Conservation (phyloP, 805 yeast genomes). For the Teunomyces stri region DNA sequence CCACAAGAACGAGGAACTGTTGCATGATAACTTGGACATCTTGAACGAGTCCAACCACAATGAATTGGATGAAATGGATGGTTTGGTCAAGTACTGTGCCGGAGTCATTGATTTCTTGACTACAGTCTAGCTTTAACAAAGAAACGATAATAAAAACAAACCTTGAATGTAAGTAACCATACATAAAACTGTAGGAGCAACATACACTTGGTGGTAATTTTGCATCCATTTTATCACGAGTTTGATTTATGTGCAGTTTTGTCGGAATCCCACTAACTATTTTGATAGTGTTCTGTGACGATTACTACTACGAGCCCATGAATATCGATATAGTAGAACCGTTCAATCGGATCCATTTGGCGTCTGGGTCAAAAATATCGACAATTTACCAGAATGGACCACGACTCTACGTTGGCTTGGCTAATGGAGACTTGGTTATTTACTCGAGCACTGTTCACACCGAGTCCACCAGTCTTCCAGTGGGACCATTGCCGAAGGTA, state of each 20-base stretch:
- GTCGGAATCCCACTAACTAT: neutral
- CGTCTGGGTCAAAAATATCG: slow-evolving; percentile 19
- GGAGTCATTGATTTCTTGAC: slow-evolving; percentile 68
- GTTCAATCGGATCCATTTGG: slow-evolving; percentile 30
- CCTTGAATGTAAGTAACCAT: neutral
- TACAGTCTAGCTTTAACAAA: slow-evolving; percentile 29
- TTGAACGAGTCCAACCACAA: slow-evolving; percentile 47
- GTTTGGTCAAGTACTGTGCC: slow-evolving; percentile 71
- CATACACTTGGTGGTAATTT: too few relatives aligned
- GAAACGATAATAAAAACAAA: neutral
- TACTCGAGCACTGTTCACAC: neutral
- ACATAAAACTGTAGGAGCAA: too few relatives aligned
- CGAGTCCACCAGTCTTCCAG: neutral
- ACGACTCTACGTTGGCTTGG: slow-evolving; percentile 29
- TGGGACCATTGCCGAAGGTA: neutral
- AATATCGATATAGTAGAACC: slow-evolving; percentile 41
- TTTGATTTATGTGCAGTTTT: neutral
- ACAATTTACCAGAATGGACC: slow-evolving; percentile 19
- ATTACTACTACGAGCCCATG: slow-evolving; percentile 20
- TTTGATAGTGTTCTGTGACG: neutral
- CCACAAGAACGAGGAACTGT: slow-evolving; percentile 31
- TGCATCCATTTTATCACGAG: too few relatives aligned
- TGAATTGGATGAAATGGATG: slow-evolving; percentile 55
- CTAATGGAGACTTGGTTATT: slow-evolving; percentile 32
- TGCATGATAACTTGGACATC: slow-evolving; percentile 44